These are phyloP conservation scores for Petrea volubilis DNA, from an alignment of 257 asterid genomes.

Conservation along the genomic window DNA sequence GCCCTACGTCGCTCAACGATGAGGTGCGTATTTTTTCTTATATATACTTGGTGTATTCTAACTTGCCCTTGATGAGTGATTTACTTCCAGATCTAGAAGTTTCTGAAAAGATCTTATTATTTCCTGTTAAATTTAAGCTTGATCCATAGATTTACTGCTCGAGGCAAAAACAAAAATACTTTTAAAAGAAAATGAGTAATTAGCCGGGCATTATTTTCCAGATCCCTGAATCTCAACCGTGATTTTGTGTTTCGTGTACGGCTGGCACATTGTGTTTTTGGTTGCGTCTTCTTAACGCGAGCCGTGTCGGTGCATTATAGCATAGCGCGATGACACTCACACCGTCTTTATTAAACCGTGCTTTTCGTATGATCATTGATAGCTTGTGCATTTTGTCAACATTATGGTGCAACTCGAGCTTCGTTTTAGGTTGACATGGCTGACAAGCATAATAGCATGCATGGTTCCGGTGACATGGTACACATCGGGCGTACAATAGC, in stretches of 20 bases:
- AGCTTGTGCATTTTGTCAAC: too few relatives aligned
- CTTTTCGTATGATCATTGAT: too few relatives aligned
- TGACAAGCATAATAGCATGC: too few relatives aligned
- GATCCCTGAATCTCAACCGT: conserved; percentile 19
- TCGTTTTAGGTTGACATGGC: too few relatives aligned
- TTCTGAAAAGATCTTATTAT: not conserved
- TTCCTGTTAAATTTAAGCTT: not conserved
- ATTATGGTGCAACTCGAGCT: too few relatives aligned
- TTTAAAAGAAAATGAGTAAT: not conserved
- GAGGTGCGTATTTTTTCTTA: conserved; percentile 43
- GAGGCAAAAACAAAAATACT: not conserved
- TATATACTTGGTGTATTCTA: not conserved
- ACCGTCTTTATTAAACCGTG: too few relatives aligned
- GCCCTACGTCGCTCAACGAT: conserved; percentile 54
- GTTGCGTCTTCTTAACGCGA: not conserved
- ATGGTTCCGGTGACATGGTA: too few relatives aligned
- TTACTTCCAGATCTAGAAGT: conserved; percentile 34
- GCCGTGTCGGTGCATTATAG: conserved; percentile 17
- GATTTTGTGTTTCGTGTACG: conserved; percentile 5
- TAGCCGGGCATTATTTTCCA: not conserved
- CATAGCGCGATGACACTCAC: too few relatives aligned
- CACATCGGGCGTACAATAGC: too few relatives aligned
- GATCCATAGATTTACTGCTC: not conserved
- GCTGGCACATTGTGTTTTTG: not conserved
- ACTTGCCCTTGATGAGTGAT: not conserved